These are phyloP conservation scores for Tricholoma terreum DNA, from an alignment of 768 basidiomycete genomes.

Conservation along the genomic window DNA sequence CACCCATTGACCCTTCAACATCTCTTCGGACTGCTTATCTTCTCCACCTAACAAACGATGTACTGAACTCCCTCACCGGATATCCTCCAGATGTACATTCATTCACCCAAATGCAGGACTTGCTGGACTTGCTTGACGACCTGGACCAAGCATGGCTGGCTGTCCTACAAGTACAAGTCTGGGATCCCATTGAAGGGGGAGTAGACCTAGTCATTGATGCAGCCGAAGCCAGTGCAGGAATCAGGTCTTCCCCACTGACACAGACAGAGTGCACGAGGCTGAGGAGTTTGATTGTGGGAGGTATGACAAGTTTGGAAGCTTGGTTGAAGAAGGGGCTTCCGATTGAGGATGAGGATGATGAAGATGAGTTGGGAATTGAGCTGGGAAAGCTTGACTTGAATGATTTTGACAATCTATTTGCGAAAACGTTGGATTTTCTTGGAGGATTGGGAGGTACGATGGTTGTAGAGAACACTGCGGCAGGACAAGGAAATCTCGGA, in stretches of 20 bases:
- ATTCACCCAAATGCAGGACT: conserved; percentile 47
- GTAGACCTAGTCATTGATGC: conserved; percentile 37
- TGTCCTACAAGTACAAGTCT: conserved; percentile 60
- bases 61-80: conserved; percentile 56
- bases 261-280: conserved; percentile 75
- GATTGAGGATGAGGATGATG: conserved; percentile 19
- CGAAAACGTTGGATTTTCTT: conserved; percentile 57
- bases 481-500: background rate
- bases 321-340: conserved; percentile 46
- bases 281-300: conserved; percentile 60
- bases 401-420: conserved; percentile 62
- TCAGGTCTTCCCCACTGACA: conserved; percentile 48
- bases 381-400: conserved; percentile 54
- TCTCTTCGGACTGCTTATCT: conserved; percentile 62
- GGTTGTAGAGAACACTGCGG: background rate
- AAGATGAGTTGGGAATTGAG: conserved; percentile 35
- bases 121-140: conserved; percentile 68
- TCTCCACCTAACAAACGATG: conserved; percentile 70
- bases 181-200: conserved; percentile 53
- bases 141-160: conserved; percentile 74
- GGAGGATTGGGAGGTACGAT: conserved; percentile 39
- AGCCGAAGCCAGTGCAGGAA: conserved; percentile 26
- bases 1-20: conserved; percentile 69
- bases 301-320: conserved; percentile 61
- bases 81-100: conserved; percentile 47